Percentiles rank a stretch among this genome's conserved stretches.
Conservation (phyloP, 805 yeast genomes). For the Saturnispora kantuleensis region DNA sequence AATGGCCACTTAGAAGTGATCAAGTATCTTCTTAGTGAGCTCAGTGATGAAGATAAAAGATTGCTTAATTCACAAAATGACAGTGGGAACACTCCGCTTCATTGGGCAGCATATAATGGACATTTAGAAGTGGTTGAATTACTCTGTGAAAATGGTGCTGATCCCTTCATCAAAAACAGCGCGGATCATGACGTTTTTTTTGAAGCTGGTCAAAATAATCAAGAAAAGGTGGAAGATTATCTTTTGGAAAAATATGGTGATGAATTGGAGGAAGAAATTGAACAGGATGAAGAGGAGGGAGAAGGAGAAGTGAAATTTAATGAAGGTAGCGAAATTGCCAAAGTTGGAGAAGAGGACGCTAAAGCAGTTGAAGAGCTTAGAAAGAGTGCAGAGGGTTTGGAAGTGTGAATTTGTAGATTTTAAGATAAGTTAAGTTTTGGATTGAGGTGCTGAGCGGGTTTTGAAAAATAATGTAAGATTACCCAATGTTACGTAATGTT, state of each 20-base stretch:
- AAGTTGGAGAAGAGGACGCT: slow-evolving; percentile 36
- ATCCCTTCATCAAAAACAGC: slow-evolving; percentile 67
- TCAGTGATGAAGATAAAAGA: slow-evolving; percentile 30
- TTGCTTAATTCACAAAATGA: slow-evolving; percentile 51
- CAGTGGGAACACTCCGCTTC: slow-evolving; percentile 88
- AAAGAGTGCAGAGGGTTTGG: slow-evolving; percentile 23
- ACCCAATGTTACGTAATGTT: too few relatives aligned
- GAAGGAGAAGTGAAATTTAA: slow-evolving; percentile 26
- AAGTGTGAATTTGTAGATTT: slow-evolving; percentile 1
- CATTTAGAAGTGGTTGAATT: slow-evolving; percentile 60
- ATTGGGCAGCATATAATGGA: slow-evolving; percentile 93
- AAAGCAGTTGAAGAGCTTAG: slow-evolving; percentile 29
- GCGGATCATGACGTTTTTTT: slow-evolving; percentile 75
- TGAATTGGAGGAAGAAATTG: slow-evolving; percentile 46
- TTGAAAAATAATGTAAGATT: too few relatives aligned
- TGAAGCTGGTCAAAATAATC: slow-evolving; percentile 77
- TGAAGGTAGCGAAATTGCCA: slow-evolving; percentile 43
- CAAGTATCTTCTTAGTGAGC: slow-evolving; percentile 40
- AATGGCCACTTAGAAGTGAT: slow-evolving; percentile 77
- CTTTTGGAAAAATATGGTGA: slow-evolving; percentile 58
- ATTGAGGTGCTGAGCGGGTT: not conserved
- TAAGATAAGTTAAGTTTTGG: not conserved
- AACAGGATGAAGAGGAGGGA: slow-evolving; percentile 30
- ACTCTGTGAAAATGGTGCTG: slow-evolving; percentile 70
- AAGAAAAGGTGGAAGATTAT: slow-evolving; percentile 69